A percentile compares a stretch with the other conserved stretches of the same genome.
Evolutionary conservation across 2,329 filamentous ascomycete genomes (phyloP).

Genomic region (Penicillium palitans): DNA sequence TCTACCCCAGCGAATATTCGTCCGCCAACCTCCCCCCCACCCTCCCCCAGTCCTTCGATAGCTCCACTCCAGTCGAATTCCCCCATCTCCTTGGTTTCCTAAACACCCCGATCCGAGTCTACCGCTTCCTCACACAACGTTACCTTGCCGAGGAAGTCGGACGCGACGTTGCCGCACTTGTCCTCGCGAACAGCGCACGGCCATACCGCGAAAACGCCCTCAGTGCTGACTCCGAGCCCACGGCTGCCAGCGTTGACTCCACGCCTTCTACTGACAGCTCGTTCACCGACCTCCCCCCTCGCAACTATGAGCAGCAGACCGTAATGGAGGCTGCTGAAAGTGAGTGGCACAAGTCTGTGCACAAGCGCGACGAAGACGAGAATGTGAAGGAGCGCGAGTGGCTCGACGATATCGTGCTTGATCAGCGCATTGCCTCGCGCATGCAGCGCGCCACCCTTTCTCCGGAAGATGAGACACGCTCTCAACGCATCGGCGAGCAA

Average conservation of each 20-base stretch:
- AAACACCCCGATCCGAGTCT: constrained; percentile 82
- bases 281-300: constrained; percentile 31
- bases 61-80: constrained; percentile 70
- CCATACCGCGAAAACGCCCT: constrained; percentile 40
- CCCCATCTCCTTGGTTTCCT: constrained; percentile 91
- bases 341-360: constrained; percentile 81
- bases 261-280: constrained; percentile 45
- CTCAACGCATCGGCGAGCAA: constrained; percentile 61
- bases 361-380: constrained; percentile 54
- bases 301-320: constrained; percentile 62
- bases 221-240: constrained; percentile 23
- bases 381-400: constrained; percentile 69
- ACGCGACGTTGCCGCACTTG: constrained; percentile 80
- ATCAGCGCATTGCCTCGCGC: constrained; percentile 70
- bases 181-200: constrained; percentile 57
- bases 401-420: constrained; percentile 71
- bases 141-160: constrained; percentile 84
- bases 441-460: constrained; percentile 78
- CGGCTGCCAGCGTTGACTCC: constrained; percentile 19
- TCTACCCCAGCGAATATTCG: constrained; percentile 70
- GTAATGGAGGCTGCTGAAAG: constrained; percentile 70
- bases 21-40: constrained; percentile 63
- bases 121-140: constrained; percentile 81
- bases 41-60: constrained; percentile 70
- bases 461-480: constrained; percentile 68